Base-by-base conservation (phyloP, 129 eudicot species). In the Arctium lappa region DNA sequence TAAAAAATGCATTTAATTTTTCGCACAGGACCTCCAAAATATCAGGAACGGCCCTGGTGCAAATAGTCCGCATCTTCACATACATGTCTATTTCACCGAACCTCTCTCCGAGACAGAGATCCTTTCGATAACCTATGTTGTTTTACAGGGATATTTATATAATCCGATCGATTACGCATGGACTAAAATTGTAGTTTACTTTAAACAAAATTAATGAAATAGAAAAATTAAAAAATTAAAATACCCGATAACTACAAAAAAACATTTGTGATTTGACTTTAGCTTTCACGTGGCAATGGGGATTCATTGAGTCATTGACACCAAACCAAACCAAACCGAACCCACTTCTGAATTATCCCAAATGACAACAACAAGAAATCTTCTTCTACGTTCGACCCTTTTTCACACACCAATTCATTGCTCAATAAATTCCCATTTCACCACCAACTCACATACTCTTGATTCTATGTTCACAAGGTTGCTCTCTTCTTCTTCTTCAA, bases 401-500 rank as follows among this genome's bases (percentile, higher is more conserved):
- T 48, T 71, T 77, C 39, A 68, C 72, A 29, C 36, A 2, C 36
- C 56, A 18, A 60, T 31, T 22, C 37, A 78, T 1, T 8, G 31
- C 73, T 33, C 77, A 6, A 81, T 84, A 74, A 77, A 78, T 72
- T 48, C 79, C 68, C 4, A 34, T 40, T 82, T 44, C 60, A 31
- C 46, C 70, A 70, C 74, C 80, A 29, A 48, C 53, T 10, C 62
- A 6, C 56, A 10, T 56, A 13, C 22, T 37, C 37, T 66, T 56
- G 31, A 65, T 76, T 72, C 86, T 79, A 88, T 91, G 94, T 80
- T 86, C 85, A 88, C 65, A 48, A 79, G 80, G 46, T 82, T 90
- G 30, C 85, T 86, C 18, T 60, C 22, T 82, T 77, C 82, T 77
- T 63, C 85, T 38, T 84, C 91, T 30, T 32, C 69, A 75, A 88